These are phyloP conservation scores for Eutrema salsugineum DNA, from an alignment of 441 rosid species.

Conservation along the genomic window DNA sequence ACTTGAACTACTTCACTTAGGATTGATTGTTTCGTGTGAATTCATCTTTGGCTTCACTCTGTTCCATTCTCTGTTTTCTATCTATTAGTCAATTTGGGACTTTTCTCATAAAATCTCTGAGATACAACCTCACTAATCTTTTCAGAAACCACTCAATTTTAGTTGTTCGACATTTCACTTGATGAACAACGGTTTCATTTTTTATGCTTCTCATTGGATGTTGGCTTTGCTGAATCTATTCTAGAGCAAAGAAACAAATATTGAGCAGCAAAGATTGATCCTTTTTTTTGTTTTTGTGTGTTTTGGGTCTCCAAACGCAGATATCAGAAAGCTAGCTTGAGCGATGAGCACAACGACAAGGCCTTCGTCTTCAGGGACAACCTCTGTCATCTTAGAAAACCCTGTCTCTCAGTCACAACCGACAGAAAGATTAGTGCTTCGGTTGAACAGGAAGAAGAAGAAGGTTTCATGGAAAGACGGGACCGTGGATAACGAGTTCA, in stretches of 20 bases:
- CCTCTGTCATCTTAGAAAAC: slow-evolving; percentile 53
- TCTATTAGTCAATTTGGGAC: neutral
- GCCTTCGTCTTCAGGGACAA: slow-evolving; percentile 39
- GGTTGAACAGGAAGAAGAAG: slow-evolving; percentile 75
- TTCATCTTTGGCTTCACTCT: neutral
- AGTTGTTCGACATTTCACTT: neutral
- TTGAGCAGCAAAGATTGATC: neutral
- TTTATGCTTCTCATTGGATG: neutral
- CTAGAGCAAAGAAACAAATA: neutral
- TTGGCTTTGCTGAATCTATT: neutral
- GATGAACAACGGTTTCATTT: neutral
- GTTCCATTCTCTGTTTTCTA: neutral
- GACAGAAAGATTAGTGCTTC: slow-evolving; percentile 58
- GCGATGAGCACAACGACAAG: slow-evolving; percentile 36
- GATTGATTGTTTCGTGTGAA: neutral
- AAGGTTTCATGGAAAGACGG: slow-evolving; percentile 92
- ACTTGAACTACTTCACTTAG: neutral
- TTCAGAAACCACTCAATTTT: neutral
- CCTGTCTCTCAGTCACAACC: slow-evolving; percentile 37
- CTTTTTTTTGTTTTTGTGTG: neutral
- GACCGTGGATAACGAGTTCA: slow-evolving; percentile 89
- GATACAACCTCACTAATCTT: neutral
- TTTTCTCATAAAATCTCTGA: neutral
- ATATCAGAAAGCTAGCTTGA: neutral
- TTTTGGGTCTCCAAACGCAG: slow-evolving; percentile 13